Conservation (phyloP, 2,329 filamentous ascomycete species). For the Microdochium paspali region DNA sequence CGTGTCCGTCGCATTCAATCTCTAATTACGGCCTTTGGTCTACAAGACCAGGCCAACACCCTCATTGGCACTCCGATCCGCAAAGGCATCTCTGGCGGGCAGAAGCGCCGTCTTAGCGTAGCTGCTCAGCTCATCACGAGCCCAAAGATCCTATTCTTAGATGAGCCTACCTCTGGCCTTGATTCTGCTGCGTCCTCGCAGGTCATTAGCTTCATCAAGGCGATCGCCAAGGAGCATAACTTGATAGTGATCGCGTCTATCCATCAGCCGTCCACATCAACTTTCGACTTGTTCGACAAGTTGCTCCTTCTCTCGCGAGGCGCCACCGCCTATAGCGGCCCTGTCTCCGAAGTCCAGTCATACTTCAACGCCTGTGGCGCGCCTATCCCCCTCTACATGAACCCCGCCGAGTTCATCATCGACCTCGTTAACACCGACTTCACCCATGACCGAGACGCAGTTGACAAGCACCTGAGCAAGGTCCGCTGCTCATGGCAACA, state of each 20-base stretch:
- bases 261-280: conserved; percentile 74
- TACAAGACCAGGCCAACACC: conserved; percentile 58
- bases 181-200: conserved; percentile 61
- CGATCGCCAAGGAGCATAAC: conserved; percentile 56
- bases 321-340: conserved; percentile 64
- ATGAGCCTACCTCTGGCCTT: conserved; percentile 63
- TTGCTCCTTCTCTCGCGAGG: conserved; percentile 65
- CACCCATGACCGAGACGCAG: conserved; percentile 34
- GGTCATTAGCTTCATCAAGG: conserved; percentile 60
- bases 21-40: conserved; percentile 64
- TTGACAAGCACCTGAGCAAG: conserved; percentile 35
- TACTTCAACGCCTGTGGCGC: conserved; percentile 57
- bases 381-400: conserved; percentile 59
- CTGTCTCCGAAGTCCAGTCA: conserved; percentile 41
- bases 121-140: conserved; percentile 74
- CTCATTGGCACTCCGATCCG: conserved; percentile 74
- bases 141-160: conserved; percentile 67
- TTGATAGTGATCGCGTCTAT: conserved; percentile 74
- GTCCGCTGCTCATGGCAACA: conserved; percentile 47
- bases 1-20: conserved; percentile 53
- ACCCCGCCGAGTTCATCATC: conserved; percentile 73
- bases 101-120: conserved; percentile 73
- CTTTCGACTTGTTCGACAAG: conserved; percentile 74
- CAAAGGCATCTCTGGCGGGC: conserved; percentile 77
- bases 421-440: conserved; percentile 76